Conservation (phyloP, 2,329 filamentous ascomycete genomes). For the Ophiostoma sp. region DNA sequence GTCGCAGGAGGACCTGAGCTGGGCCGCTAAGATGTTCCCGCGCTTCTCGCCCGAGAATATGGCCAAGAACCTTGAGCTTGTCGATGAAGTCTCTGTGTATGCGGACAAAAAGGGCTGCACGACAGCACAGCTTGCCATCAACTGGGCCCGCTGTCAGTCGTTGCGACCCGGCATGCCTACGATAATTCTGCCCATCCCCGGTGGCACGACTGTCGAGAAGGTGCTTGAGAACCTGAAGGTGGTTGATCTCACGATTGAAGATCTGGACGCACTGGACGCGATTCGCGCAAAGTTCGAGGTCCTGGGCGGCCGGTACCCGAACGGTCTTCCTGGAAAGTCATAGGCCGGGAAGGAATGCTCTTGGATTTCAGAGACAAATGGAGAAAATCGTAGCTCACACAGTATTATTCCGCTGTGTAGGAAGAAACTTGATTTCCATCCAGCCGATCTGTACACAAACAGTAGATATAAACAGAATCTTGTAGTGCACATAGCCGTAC, state of each 20-base stretch:
- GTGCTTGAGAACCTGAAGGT: constrained; percentile 44
- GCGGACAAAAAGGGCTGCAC: constrained; percentile 47
- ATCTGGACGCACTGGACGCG: constrained; percentile 37
- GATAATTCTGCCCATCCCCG: constrained; percentile 45
- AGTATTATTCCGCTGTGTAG: too few relatives aligned
- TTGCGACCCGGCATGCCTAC: constrained; percentile 34
- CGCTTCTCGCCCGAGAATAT: constrained; percentile 49
- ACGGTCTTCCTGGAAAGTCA: background rate
- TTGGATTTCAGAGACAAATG: background rate
- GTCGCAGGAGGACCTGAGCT: constrained; percentile 13
- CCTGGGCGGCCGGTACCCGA: background rate
- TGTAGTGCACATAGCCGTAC: too few relatives aligned
- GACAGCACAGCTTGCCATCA: constrained; percentile 48
- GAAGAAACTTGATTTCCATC: too few relatives aligned
- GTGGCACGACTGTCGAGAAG: constrained; percentile 37
- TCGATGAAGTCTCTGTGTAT: constrained; percentile 42
- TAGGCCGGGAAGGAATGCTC: background rate
- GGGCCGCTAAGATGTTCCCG: constrained; percentile 32
- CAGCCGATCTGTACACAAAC: too few relatives aligned
- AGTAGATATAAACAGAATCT: too few relatives aligned
- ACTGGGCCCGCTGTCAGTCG: constrained; percentile 48
- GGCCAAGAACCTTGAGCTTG: constrained; percentile 45
- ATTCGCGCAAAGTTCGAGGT: background rate
- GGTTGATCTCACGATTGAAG: constrained; percentile 35
- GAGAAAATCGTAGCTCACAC: background rate